Conservation (phyloP, 495 filamentous ascomycete species). For the Apiosordaria backusii region DNA sequence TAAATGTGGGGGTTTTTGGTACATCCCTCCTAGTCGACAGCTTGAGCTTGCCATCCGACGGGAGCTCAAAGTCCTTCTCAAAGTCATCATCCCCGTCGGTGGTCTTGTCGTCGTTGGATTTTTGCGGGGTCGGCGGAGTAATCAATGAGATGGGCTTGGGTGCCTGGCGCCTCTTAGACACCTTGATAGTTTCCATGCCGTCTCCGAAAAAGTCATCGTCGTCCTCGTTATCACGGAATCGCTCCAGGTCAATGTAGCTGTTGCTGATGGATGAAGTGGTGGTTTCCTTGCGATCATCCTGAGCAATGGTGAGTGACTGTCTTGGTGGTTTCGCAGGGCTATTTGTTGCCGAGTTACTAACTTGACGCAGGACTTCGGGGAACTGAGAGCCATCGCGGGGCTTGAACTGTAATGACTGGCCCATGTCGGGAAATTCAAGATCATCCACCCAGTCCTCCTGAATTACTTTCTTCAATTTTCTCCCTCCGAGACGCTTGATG, state of each 20-base stretch:
- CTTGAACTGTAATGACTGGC: slow-evolving; percentile 61
- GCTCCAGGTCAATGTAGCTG: slow-evolving; percentile 50
- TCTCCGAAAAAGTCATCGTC: slow-evolving; percentile 61
- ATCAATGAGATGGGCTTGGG: slow-evolving; percentile 54
- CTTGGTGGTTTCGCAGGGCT: slow-evolving; percentile 43
- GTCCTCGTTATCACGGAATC: slow-evolving; percentile 57
- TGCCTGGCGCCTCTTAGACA: slow-evolving; percentile 54
- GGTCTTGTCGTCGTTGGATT: slow-evolving; percentile 35
- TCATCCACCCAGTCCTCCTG: slow-evolving; percentile 93
- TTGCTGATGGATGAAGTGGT: slow-evolving; percentile 31
- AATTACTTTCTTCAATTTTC: slow-evolving; percentile 69
- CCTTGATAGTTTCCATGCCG: slow-evolving; percentile 62
- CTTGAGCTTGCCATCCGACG: slow-evolving; percentile 54
- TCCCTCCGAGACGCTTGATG: slow-evolving; percentile 85
- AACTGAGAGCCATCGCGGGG: slow-evolving; percentile 56
- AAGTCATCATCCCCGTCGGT: slow-evolving; percentile 58
- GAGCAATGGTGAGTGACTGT: slow-evolving; percentile 17
- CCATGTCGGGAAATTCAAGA: slow-evolving; percentile 68
- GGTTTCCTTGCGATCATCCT: slow-evolving; percentile 27
- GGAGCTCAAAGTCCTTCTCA: slow-evolving; percentile 74
- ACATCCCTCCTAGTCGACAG: slow-evolving; percentile 58
- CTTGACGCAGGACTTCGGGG: slow-evolving; percentile 63
- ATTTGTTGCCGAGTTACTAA: slow-evolving; percentile 46
- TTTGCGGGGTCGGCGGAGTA: slow-evolving; percentile 53
- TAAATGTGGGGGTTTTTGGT: slow-evolving; percentile 53